Conservation (phyloP, 2,329 filamentous ascomycete genomes). For the Blastomyces gilchristii region DNA sequence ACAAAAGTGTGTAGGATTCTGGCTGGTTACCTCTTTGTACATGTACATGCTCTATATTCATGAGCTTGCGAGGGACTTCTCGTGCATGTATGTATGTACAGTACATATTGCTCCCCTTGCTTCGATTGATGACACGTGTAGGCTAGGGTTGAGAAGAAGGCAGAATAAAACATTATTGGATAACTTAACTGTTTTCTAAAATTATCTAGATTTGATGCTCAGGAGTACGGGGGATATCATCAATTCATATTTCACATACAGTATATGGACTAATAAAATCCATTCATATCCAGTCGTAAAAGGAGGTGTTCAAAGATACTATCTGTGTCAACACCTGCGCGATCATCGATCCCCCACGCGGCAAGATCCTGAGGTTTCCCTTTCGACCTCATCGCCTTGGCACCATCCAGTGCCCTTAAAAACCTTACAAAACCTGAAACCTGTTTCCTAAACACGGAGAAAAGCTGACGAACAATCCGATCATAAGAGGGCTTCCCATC, state of each 20-base stretch:
- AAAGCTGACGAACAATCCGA: slow-evolving; percentile 41
- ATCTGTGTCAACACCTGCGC: slow-evolving; percentile 32
- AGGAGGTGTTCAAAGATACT: slow-evolving; percentile 60
- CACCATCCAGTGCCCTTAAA: slow-evolving; percentile 57
- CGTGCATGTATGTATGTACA: no score
- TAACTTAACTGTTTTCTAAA: background rate
- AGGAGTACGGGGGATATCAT: background rate
- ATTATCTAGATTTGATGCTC: background rate
- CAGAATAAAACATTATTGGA: background rate
- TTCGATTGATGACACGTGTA: background rate
- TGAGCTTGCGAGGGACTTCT: background rate
- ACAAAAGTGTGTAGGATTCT: background rate
- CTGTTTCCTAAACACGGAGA: slow-evolving; percentile 59
- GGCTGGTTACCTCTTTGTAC: background rate
- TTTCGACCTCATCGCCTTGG: slow-evolving; percentile 42
- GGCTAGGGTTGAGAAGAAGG: background rate
- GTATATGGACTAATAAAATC: slow-evolving; percentile 45
- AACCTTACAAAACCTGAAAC: slow-evolving; percentile 61
- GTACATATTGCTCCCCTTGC: no score
- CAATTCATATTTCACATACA: background rate
- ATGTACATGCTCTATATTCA: background rate
- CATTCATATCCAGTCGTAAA: slow-evolving; percentile 59
- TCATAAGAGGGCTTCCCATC: slow-evolving; percentile 4
- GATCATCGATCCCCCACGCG: slow-evolving; percentile 18
- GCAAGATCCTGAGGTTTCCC: slow-evolving; percentile 21